A percentile compares a stretch with the other conserved stretches of the same genome.
Conservation (phyloP, 108 stramenopile species). For the Halocafeteria seosinensis region DNA sequence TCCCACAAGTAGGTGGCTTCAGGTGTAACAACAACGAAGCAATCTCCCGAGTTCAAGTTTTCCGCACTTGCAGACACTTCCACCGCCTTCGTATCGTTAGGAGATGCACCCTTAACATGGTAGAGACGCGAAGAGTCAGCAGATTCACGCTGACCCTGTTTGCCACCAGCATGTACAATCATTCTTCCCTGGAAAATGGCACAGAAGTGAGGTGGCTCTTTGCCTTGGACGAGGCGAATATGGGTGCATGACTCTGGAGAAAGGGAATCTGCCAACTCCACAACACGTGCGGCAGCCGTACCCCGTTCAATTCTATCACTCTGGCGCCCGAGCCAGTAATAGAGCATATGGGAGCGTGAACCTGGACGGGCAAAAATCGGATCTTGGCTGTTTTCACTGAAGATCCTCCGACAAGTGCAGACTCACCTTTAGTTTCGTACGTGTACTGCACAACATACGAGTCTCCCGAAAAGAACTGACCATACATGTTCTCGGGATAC, state of each 20-base stretch:
- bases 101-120: slow-evolving; percentile 34
- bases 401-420: not conserved
- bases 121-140: slow-evolving; percentile 22
- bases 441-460: slow-evolving; percentile 37
- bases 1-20: slow-evolving; percentile 18
- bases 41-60: slow-evolving; percentile 33
- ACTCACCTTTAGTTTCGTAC: slow-evolving; percentile 6
- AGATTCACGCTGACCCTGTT: slow-evolving; percentile 16
- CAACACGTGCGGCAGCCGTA: slow-evolving; percentile 25
- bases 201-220: slow-evolving; percentile 43
- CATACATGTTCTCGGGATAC: slow-evolving; percentile 15
- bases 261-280: slow-evolving; percentile 22
- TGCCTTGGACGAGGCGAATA: slow-evolving; percentile 36
- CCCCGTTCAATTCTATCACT: slow-evolving; percentile 25
- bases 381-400: too few relatives aligned
- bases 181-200: slow-evolving; percentile 28
- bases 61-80: slow-evolving; percentile 23
- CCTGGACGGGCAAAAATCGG: too few relatives aligned
- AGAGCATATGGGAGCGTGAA: slow-evolving; percentile 22
- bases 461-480: slow-evolving; percentile 40
- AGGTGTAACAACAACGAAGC: slow-evolving; percentile 30
- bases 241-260: slow-evolving; percentile 14
- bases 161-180: slow-evolving; percentile 32
- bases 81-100: slow-evolving; percentile 28
- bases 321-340: slow-evolving; percentile 40